These are phyloP conservation scores for Leishmania mexicana DNA, from an alignment of 208 protist species.

Conservation along the genomic window DNA sequence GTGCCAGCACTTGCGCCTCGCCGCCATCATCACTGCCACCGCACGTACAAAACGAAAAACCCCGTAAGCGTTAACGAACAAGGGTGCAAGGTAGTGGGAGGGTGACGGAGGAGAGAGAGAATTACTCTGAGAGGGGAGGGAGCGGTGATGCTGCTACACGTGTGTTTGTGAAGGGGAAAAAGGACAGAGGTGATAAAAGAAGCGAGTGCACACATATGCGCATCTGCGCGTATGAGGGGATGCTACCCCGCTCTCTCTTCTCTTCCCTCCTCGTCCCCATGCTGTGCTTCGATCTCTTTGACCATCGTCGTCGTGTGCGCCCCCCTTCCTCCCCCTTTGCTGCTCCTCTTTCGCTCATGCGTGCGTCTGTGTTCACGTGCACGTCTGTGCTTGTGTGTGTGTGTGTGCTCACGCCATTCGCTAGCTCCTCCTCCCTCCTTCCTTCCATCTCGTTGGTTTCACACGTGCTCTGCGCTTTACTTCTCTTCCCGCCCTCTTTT, in stretches of 20 bases:
- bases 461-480: neutral
- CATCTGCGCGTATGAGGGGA: neutral
- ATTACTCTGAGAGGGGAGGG: neutral
- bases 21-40: neutral
- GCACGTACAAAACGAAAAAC: neutral
- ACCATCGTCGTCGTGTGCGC: neutral
- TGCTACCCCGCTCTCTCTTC: neutral
- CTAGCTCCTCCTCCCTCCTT: neutral
- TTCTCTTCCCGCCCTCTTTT: neutral
- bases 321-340: neutral
- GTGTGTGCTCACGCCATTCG: neutral
- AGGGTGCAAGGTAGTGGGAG: neutral
- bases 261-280: neutral
- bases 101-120: neutral
- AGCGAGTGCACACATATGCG: neutral
- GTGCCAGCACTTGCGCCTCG: neutral
- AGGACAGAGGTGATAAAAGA: neutral
- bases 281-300: neutral
- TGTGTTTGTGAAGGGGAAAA: neutral
- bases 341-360: conserved; percentile 7
- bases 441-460: neutral
- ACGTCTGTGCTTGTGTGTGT: neutral
- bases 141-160: neutral
- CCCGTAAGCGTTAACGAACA: neutral
- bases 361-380: neutral